Evolutionary conservation across 192 early-diverging fungal species (phyloP).

Genomic region (Rhizophagus clarus): DNA sequence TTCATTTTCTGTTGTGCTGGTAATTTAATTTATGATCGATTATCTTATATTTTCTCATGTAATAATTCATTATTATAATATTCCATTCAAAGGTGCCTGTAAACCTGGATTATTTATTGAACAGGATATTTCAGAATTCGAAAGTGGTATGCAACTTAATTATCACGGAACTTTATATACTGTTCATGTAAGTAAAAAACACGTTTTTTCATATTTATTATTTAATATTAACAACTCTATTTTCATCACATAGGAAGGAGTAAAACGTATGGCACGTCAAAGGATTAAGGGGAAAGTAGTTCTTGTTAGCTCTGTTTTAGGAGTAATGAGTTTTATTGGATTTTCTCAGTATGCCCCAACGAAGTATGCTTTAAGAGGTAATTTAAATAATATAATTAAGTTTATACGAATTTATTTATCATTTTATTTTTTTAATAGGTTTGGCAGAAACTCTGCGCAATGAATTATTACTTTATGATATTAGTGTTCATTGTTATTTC

Average conservation of each 20-base stretch:
- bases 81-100: conserved; percentile 36
- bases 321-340: conserved; percentile 70
- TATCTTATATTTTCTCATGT: neutral
- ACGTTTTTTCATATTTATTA: neutral
- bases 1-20: conserved; percentile 61
- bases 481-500: conserved; percentile 70
- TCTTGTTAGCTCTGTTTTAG: conserved; percentile 67
- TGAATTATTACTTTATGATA: conserved; percentile 65
- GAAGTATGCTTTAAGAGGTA: conserved; percentile 72
- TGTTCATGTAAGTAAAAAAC: conserved; percentile 57
- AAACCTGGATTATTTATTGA: conserved; percentile 71
- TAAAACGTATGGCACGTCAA: conserved; percentile 60
- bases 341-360: conserved; percentile 67
- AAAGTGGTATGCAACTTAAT: conserved; percentile 62
- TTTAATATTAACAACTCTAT: neutral
- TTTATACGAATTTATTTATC: neutral
- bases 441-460: conserved; percentile 69
- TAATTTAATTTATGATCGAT: conserved; percentile 15
- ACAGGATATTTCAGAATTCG: conserved; percentile 56
- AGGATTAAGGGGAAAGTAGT: conserved; percentile 65
- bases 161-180: conserved; percentile 68
- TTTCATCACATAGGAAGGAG: conserved; percentile 49
- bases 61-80: neutral
- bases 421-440: conserved; percentile 32
- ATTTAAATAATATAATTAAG: neutral